Percentiles rank a stretch among this genome's conserved stretches.
These are phyloP conservation scores for Nothomitra cinnamomea DNA, from an alignment of 2,329 filamentous ascomycete genomes.

Conservation along the genomic window DNA sequence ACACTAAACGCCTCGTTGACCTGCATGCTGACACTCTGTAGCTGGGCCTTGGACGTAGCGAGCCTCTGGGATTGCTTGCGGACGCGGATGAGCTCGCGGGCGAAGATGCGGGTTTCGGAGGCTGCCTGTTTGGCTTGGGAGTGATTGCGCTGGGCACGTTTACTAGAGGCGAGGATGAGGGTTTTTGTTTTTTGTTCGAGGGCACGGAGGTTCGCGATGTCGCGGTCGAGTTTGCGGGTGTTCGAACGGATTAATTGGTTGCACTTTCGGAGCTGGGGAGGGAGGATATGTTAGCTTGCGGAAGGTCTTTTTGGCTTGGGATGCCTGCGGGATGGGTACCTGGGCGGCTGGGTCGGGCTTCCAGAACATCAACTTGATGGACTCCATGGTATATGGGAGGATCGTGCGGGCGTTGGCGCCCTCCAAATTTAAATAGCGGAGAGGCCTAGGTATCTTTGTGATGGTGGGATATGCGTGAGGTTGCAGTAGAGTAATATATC, in stretches of 20 bases:
- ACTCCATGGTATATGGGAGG: slow-evolving; percentile 48
- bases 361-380: slow-evolving; percentile 69
- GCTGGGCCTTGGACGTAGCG: slow-evolving; percentile 75
- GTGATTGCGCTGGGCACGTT: slow-evolving; percentile 65
- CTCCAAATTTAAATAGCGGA: neutral
- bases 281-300: slow-evolving; percentile 5
- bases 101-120: slow-evolving; percentile 73
- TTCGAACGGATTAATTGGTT: slow-evolving; percentile 79
- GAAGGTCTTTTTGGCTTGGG: slow-evolving; percentile 6
- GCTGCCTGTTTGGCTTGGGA: slow-evolving; percentile 62
- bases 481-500: too few relatives aligned
- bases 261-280: slow-evolving; percentile 73
- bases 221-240: slow-evolving; percentile 84
- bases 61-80: slow-evolving; percentile 61
- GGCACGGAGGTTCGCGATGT: slow-evolving; percentile 61
- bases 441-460: neutral
- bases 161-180: slow-evolving; percentile 68
- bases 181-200: slow-evolving; percentile 73
- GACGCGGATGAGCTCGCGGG: slow-evolving; percentile 67
- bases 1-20: slow-evolving; percentile 93
- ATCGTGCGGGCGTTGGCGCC: neutral
- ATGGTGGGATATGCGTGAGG: neutral
- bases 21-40: slow-evolving; percentile 90
- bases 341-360: slow-evolving; percentile 88
- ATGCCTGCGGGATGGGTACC: slow-evolving; percentile 32